These are phyloP conservation scores for Trichoderma polysporum DNA, from an alignment of 2,329 filamentous ascomycete species.

Conservation along the genomic window DNA sequence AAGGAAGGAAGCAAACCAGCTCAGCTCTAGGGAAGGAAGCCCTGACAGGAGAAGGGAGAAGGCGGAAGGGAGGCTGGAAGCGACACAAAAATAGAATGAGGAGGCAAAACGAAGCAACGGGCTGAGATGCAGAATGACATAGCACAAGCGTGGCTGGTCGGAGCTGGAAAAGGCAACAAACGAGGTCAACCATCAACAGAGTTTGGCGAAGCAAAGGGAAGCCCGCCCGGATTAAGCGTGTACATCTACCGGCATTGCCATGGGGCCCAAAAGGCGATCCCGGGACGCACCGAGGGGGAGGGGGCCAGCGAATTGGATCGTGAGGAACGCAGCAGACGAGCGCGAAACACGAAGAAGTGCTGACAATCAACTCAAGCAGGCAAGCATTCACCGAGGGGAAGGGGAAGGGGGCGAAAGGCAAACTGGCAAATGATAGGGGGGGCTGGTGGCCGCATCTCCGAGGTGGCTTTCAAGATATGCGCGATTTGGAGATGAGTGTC, in stretches of 20 bases:
- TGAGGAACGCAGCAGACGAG: not conserved
- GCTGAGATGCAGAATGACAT: conserved; percentile 2
- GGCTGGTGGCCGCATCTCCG: conserved; percentile 11
- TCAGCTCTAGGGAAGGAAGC: not conserved
- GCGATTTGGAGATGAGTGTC: conserved; percentile 1
- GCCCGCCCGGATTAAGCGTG: conserved; percentile 9
- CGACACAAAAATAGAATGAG: not conserved
- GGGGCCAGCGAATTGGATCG: conserved; percentile 7
- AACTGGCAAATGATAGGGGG: conserved; percentile 3
- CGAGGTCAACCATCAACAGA: not conserved
- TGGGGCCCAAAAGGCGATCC: conserved; percentile 17
- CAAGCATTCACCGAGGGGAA: not conserved
- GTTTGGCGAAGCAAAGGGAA: not conserved
- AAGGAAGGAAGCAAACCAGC: not conserved
- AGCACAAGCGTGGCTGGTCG: not conserved
- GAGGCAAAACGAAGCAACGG: not conserved
- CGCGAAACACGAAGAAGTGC: not conserved
- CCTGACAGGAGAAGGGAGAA: not conserved
- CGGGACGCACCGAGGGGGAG: conserved; percentile 17
- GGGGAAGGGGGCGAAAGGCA: not conserved
- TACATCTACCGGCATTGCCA: conserved; percentile 20
- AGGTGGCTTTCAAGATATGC: conserved; percentile 3
- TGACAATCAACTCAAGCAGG: not conserved
- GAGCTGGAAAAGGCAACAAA: not conserved
- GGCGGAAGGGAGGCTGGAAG: not conserved